These are phyloP conservation scores for Lactarius vividus DNA, from an alignment of 768 basidiomycete genomes.

Conservation along the genomic window DNA sequence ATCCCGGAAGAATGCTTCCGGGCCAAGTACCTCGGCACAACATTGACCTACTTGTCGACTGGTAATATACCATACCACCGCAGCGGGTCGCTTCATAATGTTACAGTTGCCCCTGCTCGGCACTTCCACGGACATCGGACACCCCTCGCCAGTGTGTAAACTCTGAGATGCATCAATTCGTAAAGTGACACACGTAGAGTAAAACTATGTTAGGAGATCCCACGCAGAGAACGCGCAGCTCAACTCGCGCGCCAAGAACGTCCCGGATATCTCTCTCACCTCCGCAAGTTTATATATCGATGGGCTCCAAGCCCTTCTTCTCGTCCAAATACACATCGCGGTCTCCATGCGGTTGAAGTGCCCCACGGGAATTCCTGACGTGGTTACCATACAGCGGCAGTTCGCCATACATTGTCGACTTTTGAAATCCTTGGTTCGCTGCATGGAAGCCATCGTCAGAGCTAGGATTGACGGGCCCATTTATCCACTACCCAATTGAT, in stretches of 20 bases:
- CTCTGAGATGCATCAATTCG: neutral
- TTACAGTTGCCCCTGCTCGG: neutral
- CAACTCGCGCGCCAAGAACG: neutral
- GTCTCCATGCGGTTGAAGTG: conserved; percentile 31
- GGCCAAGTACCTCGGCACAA: neutral
- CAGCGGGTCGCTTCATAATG: neutral
- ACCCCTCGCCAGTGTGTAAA: neutral
- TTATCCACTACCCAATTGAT: conserved; percentile 38
- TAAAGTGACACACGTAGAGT: neutral
- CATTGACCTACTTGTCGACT: neutral
- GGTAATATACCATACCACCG: neutral
- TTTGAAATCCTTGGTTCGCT: conserved; percentile 25
- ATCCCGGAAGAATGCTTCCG: neutral
- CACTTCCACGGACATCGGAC: conserved; percentile 3
- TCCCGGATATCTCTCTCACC: neutral
- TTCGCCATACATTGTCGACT: conserved; percentile 37
- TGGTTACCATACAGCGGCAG: conserved; percentile 45
- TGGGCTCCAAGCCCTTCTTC: conserved; percentile 32
- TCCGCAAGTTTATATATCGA: conserved; percentile 26
- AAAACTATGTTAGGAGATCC: neutral
- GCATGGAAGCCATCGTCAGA: neutral
- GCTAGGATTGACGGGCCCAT: conserved; percentile 37
- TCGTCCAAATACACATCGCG: conserved; percentile 31
- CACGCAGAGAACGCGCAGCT: neutral
- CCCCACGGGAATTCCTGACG: conserved; percentile 27